Evolutionary conservation across 495 filamentous ascomycete species (phyloP), one percentile per base, ranked within the genome.

Genomic region (Lichenothelia convexa): DNA sequence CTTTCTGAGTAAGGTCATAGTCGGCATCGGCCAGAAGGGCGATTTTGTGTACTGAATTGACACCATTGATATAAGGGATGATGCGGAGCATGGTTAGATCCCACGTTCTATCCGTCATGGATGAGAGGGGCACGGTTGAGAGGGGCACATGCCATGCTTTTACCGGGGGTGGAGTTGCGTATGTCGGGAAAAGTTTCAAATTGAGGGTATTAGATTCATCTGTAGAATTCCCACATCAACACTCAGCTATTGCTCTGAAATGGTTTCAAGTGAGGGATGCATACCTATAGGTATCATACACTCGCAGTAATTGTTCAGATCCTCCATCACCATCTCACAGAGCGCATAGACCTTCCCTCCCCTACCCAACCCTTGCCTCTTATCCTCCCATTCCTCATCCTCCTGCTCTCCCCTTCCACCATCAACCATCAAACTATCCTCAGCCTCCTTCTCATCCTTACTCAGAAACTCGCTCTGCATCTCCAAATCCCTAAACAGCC

Each of bases 241-340:
- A 35, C 12, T 18, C 5, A 5, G 30, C 13, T 5, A 18, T 30
- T 7, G 13, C 31, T 7, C 27, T n/a, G 17, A 38, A 12, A 21
- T n/a, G 4, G 6, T 13, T 8, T 4, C 13, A 45, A 53, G 11
- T 50, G 40, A 21, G 38, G 19, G 15, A 30, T 0, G 60, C 65
- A 21, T 57, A 83, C 78, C 77, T 47, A 93, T 82, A 1, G 86
- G 82, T 45, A 93, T 89, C 86, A 94, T 86, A 69, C 83, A 92
- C 60, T 97, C 89, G 47, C 78, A 82, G 45, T 95, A 97, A 49
- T 91, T 92, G 51, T 95, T 95, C 37, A 97, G 56, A 47, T 95
- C 86, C 59, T 93, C 81, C 60, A 92, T 78, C 38, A 97, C 65
- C 43, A 84, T 84, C 59, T 94, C 84, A 44, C 92, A 74, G 21